phyloP scores from a whole-genome alignment of 805 yeast genomes.

The Komagataella pseudopastoris region DNA sequence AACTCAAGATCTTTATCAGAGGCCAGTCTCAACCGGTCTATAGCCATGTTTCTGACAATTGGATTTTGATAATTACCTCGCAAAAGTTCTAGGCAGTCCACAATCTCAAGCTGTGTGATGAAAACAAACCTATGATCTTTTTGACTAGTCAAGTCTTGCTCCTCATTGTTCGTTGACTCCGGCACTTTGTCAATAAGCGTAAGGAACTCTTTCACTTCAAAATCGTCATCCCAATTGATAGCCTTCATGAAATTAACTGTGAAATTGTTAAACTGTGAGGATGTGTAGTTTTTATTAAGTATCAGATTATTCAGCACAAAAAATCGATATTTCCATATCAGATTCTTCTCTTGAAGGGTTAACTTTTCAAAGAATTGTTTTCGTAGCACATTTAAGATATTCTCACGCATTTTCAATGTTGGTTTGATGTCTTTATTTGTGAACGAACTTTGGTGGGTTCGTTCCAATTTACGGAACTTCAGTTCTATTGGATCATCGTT shows the following conservation, averaged over 20 bases:
- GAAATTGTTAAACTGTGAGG: conserved; percentile 20
- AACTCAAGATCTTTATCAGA: conserved; percentile 68
- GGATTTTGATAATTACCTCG: conserved; percentile 67
- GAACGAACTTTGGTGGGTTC: conserved; percentile 66
- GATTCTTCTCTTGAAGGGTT: conserved; percentile 69
- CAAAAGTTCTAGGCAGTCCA: conserved; percentile 52
- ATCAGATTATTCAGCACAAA: conserved; percentile 47
- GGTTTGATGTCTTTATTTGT: conserved; percentile 83
- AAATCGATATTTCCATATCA: conserved; percentile 86
- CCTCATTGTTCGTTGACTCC: not conserved
- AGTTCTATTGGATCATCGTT: conserved; percentile 75
- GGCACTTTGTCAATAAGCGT: conserved; percentile 1
- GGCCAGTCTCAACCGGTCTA: conserved; percentile 66
- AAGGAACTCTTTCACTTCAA: conserved; percentile 68
- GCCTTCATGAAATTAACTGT: conserved; percentile 64
- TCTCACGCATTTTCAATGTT: conserved; percentile 67
- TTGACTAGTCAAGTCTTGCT: not conserved
- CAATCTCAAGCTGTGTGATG: conserved; percentile 18
- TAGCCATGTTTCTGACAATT: conserved; percentile 77
- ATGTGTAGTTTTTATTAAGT: conserved; percentile 13
- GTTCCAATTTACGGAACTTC: conserved; percentile 73
- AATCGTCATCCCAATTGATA: conserved; percentile 77
- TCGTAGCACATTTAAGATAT: conserved; percentile 49
- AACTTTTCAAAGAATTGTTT: conserved; percentile 79
- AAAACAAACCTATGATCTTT: conserved; percentile 7